Percentiles rank a stretch among this genome's conserved stretches.
Conservation (phyloP, 306 rosid genomes). For the Carpinus viminea region DNA sequence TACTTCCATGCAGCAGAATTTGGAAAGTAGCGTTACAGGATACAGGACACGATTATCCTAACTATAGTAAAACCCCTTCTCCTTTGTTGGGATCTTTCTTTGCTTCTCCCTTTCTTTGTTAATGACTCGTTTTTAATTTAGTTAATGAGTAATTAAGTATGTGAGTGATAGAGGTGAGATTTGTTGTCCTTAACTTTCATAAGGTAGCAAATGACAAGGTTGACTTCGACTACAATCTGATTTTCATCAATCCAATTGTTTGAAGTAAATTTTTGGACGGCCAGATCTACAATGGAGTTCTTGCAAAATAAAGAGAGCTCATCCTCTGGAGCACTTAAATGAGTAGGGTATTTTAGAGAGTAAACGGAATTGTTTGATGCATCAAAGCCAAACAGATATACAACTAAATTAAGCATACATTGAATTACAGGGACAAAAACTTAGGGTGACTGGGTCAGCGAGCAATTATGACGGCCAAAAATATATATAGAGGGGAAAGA, state of each 20-base stretch:
- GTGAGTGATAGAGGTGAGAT: no score
- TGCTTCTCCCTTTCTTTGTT: no score
- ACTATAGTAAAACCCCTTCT: not conserved
- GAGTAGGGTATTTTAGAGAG: no score
- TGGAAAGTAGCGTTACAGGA: not conserved
- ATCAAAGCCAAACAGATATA: not conserved
- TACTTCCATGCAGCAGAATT: not conserved
- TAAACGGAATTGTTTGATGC: no score
- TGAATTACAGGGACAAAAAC: not conserved
- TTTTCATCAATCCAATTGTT: no score
- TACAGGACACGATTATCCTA: conserved; percentile 1
- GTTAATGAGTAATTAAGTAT: not conserved
- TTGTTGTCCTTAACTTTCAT: no score
- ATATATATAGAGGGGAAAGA: not conserved
- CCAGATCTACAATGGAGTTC: no score
- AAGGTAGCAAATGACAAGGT: no score
- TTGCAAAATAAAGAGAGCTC: no score
- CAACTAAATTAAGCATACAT: not conserved
- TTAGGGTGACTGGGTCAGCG: not conserved
- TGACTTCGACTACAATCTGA: no score
- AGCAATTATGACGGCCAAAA: not conserved
- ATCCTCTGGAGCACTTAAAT: no score
- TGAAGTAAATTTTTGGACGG: no score
- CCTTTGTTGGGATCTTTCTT: not conserved
- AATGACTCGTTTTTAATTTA: not conserved